Base-by-base conservation (phyloP, 495 filamentous ascomycete species). In the Penicillium soppii region DNA sequence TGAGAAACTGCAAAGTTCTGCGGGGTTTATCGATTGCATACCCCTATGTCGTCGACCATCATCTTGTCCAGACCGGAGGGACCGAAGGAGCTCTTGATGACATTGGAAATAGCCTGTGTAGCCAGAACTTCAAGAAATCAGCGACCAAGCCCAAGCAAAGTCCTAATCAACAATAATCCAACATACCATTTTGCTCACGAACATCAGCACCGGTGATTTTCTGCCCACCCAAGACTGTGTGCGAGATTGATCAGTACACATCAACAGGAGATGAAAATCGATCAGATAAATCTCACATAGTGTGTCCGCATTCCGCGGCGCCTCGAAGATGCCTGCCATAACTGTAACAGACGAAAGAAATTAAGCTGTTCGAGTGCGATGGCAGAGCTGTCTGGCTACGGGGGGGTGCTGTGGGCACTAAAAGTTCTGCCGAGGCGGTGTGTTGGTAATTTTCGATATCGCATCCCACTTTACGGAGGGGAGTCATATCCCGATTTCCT, bases 41-140 rank as follows among this genome's bases (percentile, higher is more conserved):
- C 89, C 61, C 94, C 94, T 68, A 97, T 97, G 65, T 99, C 94
- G 71, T 99, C 94, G 65, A 99, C 95, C 95, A 99, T 97, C 95
- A 99, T 97, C 82, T 99, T 99, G 66, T 99, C 94, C 57, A 99
- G 76, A 27, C 94, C 94, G 52, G 90, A 95, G 50, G 94, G 94
- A 33, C 94, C 94, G 69, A 97, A 99, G 12, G 94, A 99, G 73
- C 88, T 95, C 76, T 96, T 97, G 68, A 99, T 91, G 45, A 97
- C 90, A 86, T 97, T 97, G 69, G 94, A 87, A 67, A 99, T 97
- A 38, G 92, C 91, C 70, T 95, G 90, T 36, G 94, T 97, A 44
- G 94, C 94, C 51, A 91, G 84, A 29, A 98, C 94, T 95, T 61
- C 27, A 53, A 25, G 9, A 36, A 46, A 35, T 49, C 30, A 43